Evolutionary conservation across 2,329 filamentous ascomycete species (phyloP), one percentile per base, ranked within the genome.

Genomic region (Penicillium sp.): DNA sequence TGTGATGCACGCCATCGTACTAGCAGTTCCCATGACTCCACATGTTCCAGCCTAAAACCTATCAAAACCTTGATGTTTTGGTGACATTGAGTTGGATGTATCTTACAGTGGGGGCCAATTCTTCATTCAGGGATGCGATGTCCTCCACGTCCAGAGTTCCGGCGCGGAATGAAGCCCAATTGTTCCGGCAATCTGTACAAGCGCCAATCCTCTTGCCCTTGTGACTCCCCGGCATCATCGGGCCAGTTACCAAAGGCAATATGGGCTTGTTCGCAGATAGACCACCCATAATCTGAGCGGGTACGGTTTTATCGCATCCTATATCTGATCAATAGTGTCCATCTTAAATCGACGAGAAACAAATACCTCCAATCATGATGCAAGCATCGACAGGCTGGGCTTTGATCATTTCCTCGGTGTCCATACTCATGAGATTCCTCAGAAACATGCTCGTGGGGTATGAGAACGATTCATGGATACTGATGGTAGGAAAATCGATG

Each of bases 381-480:
- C 84, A 83, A 0, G 85, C 84, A 71, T 91, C 88, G 13, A 88
- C 79, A 0, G 88, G 88, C 70, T 91, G 88, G 0, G 87, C 87
- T 43, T 77, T 77, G 50, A 90, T 85, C 88, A 91, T 91, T 75
- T 91, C 88, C 69, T 91, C 88, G 0, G 88, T 91, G 66, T 91
- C 88, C 86, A 91, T 89, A 60, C 85, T 87, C 88, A 91, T 91
- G 52, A 91, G 66, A 59, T 91, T 91, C 31, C 88, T 73, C 47
- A 91, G 66, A 52, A 85, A 90, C 88, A 91, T 90, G 72, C 87
- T 90, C 4, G 88, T 90, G 2, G 88, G 88, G 40, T 81, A 77
- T 0, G 87, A 79, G 66, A 91, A 91, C 3, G 79, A 82, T 77
- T 91, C 88, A 61, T 88, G 84, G 0, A 91, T 67, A 57, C 85